A percentile compares a stretch with the other conserved stretches of the same genome.
These are phyloP conservation scores for Bolboschoenoplectus hybrid DNA, from an alignment of 202 grass and related monocot species.

Conservation along the genomic window DNA sequence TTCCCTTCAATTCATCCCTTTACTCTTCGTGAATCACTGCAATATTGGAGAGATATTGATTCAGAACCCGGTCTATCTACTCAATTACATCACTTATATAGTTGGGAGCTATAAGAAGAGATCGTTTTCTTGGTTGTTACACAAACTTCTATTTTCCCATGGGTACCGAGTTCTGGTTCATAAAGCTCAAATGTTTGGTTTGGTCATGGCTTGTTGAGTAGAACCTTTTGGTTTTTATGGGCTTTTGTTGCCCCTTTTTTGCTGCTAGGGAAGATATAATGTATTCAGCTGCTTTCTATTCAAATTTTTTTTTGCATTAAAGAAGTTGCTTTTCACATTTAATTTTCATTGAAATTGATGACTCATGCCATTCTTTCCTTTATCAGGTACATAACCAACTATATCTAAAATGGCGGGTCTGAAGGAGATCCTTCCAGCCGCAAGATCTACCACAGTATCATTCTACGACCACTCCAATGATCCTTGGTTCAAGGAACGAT, in stretches of 20 bases:
- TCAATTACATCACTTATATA: not conserved
- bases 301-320: not conserved
- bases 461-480: slow-evolving; percentile 94
- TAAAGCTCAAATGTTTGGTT: not conserved
- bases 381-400: not conserved
- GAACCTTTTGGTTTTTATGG: not conserved
- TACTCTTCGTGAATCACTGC: not conserved
- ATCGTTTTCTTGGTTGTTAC: no score
- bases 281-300: not conserved
- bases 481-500: slow-evolving; percentile 95
- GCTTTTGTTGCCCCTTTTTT: not conserved
- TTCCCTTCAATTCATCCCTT: not conserved
- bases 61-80: slow-evolving; percentile 20
- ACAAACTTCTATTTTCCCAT: no score
- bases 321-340: not conserved
- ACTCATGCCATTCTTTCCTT: not conserved
- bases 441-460: slow-evolving; percentile 56
- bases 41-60: slow-evolving; percentile 41
- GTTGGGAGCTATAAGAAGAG: no score
- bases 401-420: slow-evolving; percentile 58
- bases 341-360: not conserved
- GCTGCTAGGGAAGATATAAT: not conserved
- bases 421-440: slow-evolving; percentile 70
- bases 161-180: not conserved
- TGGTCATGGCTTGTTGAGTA: not conserved